phyloP scores from a whole-genome alignment of 2,329 filamentous ascomycete species.

The Amylocarpus encephaloides region DNA sequence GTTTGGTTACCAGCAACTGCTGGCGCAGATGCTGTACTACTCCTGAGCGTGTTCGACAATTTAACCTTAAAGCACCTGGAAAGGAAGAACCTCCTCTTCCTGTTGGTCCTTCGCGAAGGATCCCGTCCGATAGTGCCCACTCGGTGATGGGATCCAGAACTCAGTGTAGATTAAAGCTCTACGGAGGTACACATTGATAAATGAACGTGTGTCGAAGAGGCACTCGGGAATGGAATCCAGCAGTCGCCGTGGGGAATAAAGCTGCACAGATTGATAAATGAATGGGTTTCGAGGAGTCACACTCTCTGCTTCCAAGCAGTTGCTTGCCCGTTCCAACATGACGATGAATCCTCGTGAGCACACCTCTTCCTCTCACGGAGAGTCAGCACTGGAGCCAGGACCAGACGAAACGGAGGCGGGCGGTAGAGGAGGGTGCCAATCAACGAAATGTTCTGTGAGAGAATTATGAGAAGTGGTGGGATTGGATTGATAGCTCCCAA shows the following conservation, averaged over 20 bases:
- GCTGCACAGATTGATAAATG: not conserved
- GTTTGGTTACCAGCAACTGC: too few relatives aligned
- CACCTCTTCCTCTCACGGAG: not conserved
- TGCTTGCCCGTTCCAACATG: not conserved
- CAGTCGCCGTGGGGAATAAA: too few relatives aligned
- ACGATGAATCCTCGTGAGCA: not conserved
- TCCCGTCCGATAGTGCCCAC: too few relatives aligned
- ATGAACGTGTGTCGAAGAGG: not conserved
- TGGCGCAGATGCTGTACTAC: too few relatives aligned
- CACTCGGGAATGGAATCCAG: not conserved
- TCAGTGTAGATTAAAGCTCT: too few relatives aligned
- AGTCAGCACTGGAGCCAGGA: not conserved
- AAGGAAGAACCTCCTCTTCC: too few relatives aligned
- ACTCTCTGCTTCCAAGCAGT: not conserved
- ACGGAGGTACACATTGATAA: not conserved
- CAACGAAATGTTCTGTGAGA: not conserved
- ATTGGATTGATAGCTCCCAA: not conserved
- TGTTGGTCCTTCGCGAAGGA: too few relatives aligned
- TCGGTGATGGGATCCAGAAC: too few relatives aligned
- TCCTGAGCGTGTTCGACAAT: too few relatives aligned
- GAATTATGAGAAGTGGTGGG: not conserved
- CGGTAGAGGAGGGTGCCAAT: not conserved
- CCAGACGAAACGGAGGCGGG: not conserved
- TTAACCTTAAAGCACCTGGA: too few relatives aligned
- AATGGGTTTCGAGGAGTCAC: not conserved